These are phyloP conservation scores for Ramaria rubella DNA, from an alignment of 768 basidiomycete species.

Conservation along the genomic window DNA sequence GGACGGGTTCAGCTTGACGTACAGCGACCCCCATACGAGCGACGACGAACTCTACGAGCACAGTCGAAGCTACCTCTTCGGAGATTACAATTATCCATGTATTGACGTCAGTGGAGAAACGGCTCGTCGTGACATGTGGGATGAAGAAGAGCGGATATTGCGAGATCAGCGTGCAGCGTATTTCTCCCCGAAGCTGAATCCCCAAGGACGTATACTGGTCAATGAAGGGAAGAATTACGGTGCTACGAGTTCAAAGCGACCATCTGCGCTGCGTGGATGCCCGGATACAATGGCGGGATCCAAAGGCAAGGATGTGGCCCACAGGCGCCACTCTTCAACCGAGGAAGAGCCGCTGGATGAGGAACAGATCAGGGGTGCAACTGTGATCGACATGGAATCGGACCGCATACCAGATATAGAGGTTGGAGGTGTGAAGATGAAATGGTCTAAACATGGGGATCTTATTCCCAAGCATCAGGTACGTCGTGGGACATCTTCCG, in stretches of 20 bases:
- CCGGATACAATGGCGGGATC: background rate
- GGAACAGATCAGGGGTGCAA: conserved; percentile 18
- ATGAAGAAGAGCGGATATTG: conserved; percentile 81
- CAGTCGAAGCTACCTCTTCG: conserved; percentile 76
- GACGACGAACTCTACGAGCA: conserved; percentile 75
- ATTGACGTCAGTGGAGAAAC: conserved; percentile 81
- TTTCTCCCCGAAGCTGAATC: conserved; percentile 41
- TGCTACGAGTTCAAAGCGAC: conserved; percentile 25
- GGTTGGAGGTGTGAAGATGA: conserved; percentile 35
- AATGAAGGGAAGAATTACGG: conserved; percentile 50
- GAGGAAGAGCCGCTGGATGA: conserved; percentile 13
- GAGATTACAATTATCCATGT: conserved; percentile 85
- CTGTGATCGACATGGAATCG: conserved; percentile 44
- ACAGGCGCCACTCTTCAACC: background rate
- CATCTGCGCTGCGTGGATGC: background rate
- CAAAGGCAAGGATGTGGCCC: background rate
- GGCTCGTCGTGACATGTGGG: conserved; percentile 61
- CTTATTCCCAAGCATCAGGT: background rate
- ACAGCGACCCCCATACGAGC: conserved; percentile 57
- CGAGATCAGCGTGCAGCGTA: conserved; percentile 68
- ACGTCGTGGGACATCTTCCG: background rate
- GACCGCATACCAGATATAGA: conserved; percentile 30
- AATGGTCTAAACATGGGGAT: conserved; percentile 35
- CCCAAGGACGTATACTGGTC: conserved; percentile 39
- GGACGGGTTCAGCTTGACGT: conserved; percentile 49